These are phyloP conservation scores for Plenodomus lindquistii DNA, from an alignment of 2,329 filamentous ascomycete species.

Conservation along the genomic window DNA sequence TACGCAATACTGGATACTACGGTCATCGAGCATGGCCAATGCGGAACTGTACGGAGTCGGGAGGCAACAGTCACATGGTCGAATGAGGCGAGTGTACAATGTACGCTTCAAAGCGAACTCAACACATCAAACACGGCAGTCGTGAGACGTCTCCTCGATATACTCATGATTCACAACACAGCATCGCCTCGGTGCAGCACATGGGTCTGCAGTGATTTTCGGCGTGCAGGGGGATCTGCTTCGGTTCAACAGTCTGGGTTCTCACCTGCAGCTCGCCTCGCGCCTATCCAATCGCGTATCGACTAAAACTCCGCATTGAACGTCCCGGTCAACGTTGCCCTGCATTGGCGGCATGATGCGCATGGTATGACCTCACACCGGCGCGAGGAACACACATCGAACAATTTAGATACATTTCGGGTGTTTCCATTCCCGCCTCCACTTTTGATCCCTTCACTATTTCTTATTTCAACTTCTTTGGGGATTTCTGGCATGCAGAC, in stretches of 20 bases:
- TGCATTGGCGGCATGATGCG: conserved; percentile 28
- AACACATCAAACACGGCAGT: background rate
- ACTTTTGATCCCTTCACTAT: conserved; percentile 8
- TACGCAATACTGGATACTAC: conserved; percentile 2
- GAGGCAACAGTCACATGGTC: background rate
- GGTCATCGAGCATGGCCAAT: background rate
- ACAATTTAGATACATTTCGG: conserved; percentile 17
- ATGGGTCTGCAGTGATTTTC: conserved; percentile 11
- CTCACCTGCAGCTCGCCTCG: conserved; percentile 12
- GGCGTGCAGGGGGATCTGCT: conserved; percentile 17
- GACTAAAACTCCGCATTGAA: conserved; percentile 20
- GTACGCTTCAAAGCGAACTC: background rate
- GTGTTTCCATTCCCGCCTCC: conserved; percentile 9
- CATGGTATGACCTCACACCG: conserved; percentile 31
- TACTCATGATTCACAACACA: conserved; percentile 3
- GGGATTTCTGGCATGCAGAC: background rate
- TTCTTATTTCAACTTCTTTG: background rate
- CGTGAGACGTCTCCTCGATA: background rate
- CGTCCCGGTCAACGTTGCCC: conserved; percentile 30
- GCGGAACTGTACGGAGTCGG: background rate
- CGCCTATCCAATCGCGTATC: conserved; percentile 22
- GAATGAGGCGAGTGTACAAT: background rate
- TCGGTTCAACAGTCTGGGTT: conserved; percentile 17
- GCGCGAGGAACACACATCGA: conserved; percentile 21
- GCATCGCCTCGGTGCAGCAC: conserved; percentile 15